Evolutionary conservation across 78 protist species (phyloP).

Genomic region (Dictyostelium firmibasis): DNA sequence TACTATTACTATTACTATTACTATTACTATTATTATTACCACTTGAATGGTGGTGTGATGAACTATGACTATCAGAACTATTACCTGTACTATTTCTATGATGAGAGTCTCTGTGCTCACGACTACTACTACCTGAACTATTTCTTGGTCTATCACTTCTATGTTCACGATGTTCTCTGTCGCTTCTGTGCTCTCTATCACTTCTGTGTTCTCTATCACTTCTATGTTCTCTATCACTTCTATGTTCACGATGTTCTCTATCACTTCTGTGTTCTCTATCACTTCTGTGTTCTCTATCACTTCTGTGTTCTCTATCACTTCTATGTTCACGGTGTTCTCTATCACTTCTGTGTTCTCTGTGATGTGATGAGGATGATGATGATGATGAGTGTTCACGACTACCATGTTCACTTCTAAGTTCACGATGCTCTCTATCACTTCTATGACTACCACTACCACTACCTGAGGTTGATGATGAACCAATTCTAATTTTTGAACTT

Average conservation of each 20-base stretch:
- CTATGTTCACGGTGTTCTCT: background rate
- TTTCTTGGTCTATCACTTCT: constrained; percentile 13
- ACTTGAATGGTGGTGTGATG: background rate
- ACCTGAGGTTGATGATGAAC: background rate
- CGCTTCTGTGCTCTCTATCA: background rate
- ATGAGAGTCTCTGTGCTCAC: constrained; percentile 8
- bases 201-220: background rate
- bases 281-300: background rate
- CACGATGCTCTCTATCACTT: background rate
- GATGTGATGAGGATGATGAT: no score
- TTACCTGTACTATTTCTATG: background rate
- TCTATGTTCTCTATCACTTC: background rate
- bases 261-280: background rate
- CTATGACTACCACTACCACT: background rate
- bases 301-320: background rate
- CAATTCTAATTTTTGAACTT: constrained; percentile 12
- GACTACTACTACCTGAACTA: background rate
- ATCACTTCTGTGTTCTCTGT: background rate
- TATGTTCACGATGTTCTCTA: background rate
- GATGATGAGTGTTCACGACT: background rate
- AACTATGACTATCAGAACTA: background rate
- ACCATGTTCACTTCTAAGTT: background rate
- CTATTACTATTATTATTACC: background rate
- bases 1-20: background rate
- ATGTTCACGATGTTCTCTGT: background rate